Evolutionary conservation across 306 rosid species (phyloP).

Genomic region (Chamaecrista fasciculata): DNA sequence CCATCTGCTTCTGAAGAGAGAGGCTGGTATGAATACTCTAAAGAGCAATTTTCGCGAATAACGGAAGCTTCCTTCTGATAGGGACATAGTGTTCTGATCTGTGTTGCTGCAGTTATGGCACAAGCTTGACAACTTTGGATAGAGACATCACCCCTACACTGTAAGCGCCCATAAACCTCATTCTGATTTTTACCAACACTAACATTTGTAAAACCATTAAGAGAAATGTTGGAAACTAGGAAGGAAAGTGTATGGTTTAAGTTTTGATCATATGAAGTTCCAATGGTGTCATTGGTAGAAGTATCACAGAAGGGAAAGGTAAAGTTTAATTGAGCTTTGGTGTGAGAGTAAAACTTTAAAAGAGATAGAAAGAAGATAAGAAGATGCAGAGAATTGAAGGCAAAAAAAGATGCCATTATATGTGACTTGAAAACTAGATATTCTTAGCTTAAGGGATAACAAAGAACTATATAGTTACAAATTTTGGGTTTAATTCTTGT

Average conservation of each 20-base stretch:
- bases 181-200: conserved; percentile 21
- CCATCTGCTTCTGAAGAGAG: conserved; percentile 16
- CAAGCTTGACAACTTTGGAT: conserved; percentile 25
- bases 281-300: conserved; percentile 28
- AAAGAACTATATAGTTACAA: not conserved
- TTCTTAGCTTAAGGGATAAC: not conserved
- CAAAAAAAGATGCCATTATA: conserved; percentile 14
- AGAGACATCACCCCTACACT: conserved; percentile 29
- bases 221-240: conserved; percentile 29
- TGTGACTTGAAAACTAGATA: not conserved
- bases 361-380: conserved; percentile 14
- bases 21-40: conserved; percentile 24
- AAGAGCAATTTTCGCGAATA: not conserved
- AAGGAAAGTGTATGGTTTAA: conserved; percentile 23
- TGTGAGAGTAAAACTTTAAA: not conserved
- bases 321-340: not conserved
- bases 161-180: conserved; percentile 28
- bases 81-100: conserved; percentile 19
- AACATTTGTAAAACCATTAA: conserved; percentile 12
- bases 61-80: conserved; percentile 34
- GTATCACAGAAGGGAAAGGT: not conserved
- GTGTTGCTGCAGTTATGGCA: conserved; percentile 21
- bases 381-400: conserved; percentile 12
- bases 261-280: conserved; percentile 30
- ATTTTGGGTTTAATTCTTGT: no score